A percentile compares a stretch with the other conserved stretches of the same genome.
Conservation (phyloP, 148 eudicot species). For the Mesembryanthemum crystallinum region DNA sequence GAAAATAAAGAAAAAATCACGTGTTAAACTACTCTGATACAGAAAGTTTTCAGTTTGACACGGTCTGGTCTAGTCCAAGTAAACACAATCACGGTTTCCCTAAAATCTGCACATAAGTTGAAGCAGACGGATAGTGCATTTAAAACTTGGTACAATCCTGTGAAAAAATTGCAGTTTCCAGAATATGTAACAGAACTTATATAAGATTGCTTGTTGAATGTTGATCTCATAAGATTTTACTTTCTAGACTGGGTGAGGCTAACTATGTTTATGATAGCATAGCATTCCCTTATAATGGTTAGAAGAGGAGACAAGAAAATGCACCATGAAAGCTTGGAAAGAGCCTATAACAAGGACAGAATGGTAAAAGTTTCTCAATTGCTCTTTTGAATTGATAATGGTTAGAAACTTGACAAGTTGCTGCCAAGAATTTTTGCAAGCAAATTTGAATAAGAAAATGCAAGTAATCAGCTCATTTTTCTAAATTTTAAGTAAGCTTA, state of each 20-base stretch:
- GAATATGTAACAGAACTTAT: not conserved
- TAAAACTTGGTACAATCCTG: not conserved
- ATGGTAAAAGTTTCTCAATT: too few species aligned
- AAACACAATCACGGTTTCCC: not conserved
- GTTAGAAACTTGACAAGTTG: not conserved
- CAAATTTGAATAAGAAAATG: too few species aligned
- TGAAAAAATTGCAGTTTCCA: conserved; percentile 1
- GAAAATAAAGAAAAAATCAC: not conserved
- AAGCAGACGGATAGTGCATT: not conserved
- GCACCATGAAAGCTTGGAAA: not conserved
- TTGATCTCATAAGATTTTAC: not conserved
- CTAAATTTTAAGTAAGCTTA: too few species aligned
- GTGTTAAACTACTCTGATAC: not conserved
- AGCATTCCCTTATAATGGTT: not conserved
- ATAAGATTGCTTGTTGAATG: not conserved
- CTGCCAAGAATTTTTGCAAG: not conserved
- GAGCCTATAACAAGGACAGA: too few species aligned
- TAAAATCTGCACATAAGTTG: not conserved
- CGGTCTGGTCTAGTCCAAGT: not conserved
- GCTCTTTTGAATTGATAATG: not conserved
- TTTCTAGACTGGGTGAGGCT: not conserved
- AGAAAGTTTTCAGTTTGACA: not conserved
- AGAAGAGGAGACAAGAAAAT: not conserved
- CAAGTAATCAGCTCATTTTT: too few species aligned
- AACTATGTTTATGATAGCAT: not conserved